These are phyloP conservation scores for Rhodotorula sp. DNA, from an alignment of 1,284 basidiomycete genomes.

Conservation along the genomic window DNA sequence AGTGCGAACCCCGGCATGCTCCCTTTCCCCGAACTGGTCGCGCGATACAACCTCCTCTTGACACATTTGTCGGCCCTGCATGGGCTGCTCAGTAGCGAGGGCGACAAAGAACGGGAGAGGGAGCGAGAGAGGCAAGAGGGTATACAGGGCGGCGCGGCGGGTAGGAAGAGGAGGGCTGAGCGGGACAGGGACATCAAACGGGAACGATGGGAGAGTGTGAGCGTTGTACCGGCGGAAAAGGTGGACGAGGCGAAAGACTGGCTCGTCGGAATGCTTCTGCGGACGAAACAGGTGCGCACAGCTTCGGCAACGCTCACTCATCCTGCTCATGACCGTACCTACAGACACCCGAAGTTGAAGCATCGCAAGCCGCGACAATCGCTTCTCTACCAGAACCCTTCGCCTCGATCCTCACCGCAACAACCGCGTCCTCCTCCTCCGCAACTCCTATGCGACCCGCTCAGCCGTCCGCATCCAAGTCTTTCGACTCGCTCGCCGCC, in stretches of 20 bases:
- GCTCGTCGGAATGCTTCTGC: conserved; percentile 34
- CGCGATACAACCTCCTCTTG: conserved; percentile 29
- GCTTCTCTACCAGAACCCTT: conserved; percentile 17
- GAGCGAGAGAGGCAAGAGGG: conserved; percentile 9
- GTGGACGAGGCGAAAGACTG: conserved; percentile 35
- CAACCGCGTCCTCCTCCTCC: not conserved
- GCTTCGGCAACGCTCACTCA: not conserved
- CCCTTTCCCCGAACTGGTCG: conserved; percentile 28
- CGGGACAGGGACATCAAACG: conserved; percentile 19
- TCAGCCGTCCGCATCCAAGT: not conserved
- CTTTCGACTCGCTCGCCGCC: not conserved
- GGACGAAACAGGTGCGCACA: conserved; percentile 38
- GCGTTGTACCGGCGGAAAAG: conserved; percentile 17
- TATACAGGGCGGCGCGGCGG: not conserved
- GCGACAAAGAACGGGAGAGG: conserved; percentile 13
- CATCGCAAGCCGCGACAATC: not conserved
- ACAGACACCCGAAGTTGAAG: conserved; percentile 30
- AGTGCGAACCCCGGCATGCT: conserved; percentile 20
- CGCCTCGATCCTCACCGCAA: not conserved
- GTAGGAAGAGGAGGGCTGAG: conserved; percentile 1
- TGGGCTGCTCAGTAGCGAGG: conserved; percentile 11
- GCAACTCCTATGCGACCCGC: not conserved
- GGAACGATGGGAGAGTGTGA: conserved; percentile 29
- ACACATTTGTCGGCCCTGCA: conserved; percentile 23
- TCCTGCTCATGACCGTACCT: not conserved